Conservation (phyloP, 495 filamentous ascomycete genomes). For the Penicillium crystallinum region DNA sequence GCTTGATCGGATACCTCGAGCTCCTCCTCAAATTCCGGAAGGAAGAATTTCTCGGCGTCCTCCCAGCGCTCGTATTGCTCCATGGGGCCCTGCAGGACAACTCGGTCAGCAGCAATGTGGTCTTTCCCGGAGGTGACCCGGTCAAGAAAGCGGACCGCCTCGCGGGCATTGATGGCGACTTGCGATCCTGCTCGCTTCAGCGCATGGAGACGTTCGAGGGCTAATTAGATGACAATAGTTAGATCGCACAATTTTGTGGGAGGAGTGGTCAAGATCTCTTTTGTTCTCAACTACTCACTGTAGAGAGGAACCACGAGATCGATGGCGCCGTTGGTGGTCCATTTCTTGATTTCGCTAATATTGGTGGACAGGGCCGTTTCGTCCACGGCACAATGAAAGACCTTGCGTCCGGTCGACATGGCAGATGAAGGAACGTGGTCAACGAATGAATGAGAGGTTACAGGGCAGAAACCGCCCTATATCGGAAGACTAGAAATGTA, state of each 20-base stretch:
- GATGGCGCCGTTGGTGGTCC: constrained; percentile 59
- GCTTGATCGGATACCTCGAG: constrained; percentile 23
- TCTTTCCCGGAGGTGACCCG: constrained; percentile 53
- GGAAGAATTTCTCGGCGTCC: constrained; percentile 58
- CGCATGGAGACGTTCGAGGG: constrained; percentile 51
- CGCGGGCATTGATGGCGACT: constrained; percentile 56
- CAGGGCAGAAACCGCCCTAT: constrained; percentile 26
- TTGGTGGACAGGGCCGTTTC: constrained; percentile 65
- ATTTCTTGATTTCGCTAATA: constrained; percentile 64
- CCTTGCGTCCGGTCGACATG: constrained; percentile 52
- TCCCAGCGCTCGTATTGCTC: constrained; percentile 56
- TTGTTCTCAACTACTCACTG: constrained; percentile 45
- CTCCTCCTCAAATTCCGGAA: constrained; percentile 49
- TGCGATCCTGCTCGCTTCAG: constrained; percentile 54
- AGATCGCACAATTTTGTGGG: constrained; percentile 1
- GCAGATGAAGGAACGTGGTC: constrained; percentile 13
- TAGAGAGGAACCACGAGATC: constrained; percentile 64
- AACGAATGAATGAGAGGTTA: constrained; percentile 4
- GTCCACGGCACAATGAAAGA: constrained; percentile 71
- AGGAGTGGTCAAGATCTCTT: background rate
- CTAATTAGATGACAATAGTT: constrained; percentile 29
- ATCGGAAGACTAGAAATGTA: constrained; percentile 29
- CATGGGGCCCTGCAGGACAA: constrained; percentile 52
- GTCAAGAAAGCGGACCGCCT: constrained; percentile 62
- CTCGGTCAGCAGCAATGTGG: constrained; percentile 40